phyloP scores from a whole-genome alignment of 2,329 filamentous ascomycete species.

The Chaetomiaceae sp. region DNA sequence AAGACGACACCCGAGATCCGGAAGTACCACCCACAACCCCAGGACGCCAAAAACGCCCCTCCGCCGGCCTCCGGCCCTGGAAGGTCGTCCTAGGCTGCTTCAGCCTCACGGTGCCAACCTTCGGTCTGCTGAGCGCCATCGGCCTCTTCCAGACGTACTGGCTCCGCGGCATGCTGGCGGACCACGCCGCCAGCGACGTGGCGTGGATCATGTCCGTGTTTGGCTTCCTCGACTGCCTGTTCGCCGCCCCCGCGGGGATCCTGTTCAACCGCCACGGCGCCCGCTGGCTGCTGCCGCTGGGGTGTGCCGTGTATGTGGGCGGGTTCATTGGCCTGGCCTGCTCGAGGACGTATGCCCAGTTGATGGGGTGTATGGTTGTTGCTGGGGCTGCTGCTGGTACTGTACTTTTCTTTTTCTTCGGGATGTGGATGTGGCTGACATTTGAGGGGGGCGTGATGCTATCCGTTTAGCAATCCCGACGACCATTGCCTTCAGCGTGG shows the following conservation, averaged over 20 bases:
- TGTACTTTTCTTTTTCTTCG: neutral
- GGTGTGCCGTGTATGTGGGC: conserved; percentile 24
- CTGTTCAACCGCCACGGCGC: conserved; percentile 26
- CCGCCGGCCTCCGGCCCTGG: conserved; percentile 15
- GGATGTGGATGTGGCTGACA: neutral
- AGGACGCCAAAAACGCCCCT: neutral
- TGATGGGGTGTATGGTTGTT: conserved; percentile 30
- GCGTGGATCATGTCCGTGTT: conserved; percentile 31
- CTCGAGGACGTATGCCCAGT: conserved; percentile 27
- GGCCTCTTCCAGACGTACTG: conserved; percentile 31
- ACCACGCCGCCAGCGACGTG: conserved; percentile 19
- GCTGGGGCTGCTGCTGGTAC: conserved; percentile 29
- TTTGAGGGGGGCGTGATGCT: neutral
- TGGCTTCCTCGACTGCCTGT: conserved; percentile 29
- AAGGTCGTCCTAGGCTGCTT: conserved; percentile 25
- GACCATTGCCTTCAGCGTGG: conserved; percentile 27
- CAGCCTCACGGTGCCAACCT: conserved; percentile 26
- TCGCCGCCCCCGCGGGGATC: conserved; percentile 23
- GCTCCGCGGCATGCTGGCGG: conserved; percentile 24
- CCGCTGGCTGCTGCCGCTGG: conserved; percentile 21
- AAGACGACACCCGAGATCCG: conserved; percentile 9
- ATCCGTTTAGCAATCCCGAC: conserved; percentile 23
- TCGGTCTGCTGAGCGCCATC: conserved; percentile 29
- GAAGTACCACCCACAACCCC: neutral
- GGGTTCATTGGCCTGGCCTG: conserved; percentile 30